Conservation (phyloP, 164 flowering plant species). For the Macadamia tetraphylla region DNA sequence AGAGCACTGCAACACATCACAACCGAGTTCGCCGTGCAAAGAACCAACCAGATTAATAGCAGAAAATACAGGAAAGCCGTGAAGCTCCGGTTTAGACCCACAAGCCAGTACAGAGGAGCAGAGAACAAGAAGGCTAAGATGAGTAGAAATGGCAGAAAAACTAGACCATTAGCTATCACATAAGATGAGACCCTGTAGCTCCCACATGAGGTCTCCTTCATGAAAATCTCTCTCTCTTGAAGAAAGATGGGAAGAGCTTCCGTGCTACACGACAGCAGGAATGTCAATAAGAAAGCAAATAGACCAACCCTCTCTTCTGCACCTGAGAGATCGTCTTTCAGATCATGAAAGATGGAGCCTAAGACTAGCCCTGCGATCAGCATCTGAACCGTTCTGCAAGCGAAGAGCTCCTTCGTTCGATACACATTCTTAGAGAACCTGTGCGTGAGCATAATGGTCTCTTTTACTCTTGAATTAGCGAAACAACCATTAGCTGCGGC, state of each 20-base stretch:
- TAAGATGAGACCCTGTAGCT: constrained; percentile 90
- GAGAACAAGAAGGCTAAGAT: constrained; percentile 67
- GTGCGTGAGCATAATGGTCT: constrained; percentile 56
- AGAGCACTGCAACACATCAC: constrained; percentile 94
- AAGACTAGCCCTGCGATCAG: constrained; percentile 64
- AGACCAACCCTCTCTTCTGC: constrained; percentile 74
- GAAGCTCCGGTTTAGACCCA: constrained; percentile 57
- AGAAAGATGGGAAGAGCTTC: constrained; percentile 93
- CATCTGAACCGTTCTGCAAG: constrained; percentile 67
- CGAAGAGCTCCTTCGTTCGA: constrained; percentile 76
- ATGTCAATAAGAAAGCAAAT: constrained; percentile 83
- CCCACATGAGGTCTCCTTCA: constrained; percentile 87
- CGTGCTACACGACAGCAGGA: constrained; percentile 65
- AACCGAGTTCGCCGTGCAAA: constrained; percentile 87
- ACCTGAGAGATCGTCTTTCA: constrained; percentile 23
- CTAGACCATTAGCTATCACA: constrained; percentile 77
- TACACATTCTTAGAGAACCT: constrained; percentile 74
- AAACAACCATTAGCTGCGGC: constrained; percentile 13
- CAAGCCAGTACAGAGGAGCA: constrained; percentile 79
- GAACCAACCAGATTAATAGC: constrained; percentile 71
- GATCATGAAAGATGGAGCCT: constrained; percentile 75
- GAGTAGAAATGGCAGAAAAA: constrained; percentile 78
- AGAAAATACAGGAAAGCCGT: constrained; percentile 57
- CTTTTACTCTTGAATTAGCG: constrained; percentile 57
- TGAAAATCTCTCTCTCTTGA: constrained; percentile 86